These are phyloP conservation scores for Ascochyta pisi DNA, from an alignment of 2,329 filamentous ascomycete genomes.

Conservation along the genomic window DNA sequence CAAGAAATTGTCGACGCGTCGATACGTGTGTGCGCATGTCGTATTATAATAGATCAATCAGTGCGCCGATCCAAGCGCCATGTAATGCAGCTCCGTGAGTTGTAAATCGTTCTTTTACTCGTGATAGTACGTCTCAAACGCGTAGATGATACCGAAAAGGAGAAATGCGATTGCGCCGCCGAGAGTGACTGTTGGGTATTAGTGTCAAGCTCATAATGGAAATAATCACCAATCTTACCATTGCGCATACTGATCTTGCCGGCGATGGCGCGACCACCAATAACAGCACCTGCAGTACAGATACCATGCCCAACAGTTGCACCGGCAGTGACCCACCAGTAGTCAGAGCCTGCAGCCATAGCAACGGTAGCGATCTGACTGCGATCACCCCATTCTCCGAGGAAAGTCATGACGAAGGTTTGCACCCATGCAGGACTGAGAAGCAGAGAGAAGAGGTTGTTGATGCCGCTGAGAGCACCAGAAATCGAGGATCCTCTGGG, in stretches of 20 bases:
- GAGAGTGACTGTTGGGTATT: slow-evolving; percentile 73
- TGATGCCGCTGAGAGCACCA: slow-evolving; percentile 68
- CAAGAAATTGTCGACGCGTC: slow-evolving; percentile 7
- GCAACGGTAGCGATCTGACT: slow-evolving; percentile 98
- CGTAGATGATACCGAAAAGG: slow-evolving; percentile 88
- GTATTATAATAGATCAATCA: slow-evolving; percentile 29
- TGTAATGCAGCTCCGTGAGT: slow-evolving; percentile 27
- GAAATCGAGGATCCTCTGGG: slow-evolving; percentile 61
- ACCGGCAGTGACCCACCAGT: slow-evolving; percentile 97
- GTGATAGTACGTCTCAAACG: slow-evolving; percentile 76
- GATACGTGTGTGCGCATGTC: slow-evolving; percentile 7
- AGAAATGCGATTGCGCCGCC: slow-evolving; percentile 91
- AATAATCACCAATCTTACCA: slow-evolving; percentile 67
- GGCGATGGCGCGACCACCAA: slow-evolving; percentile 91
- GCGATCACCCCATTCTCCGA: slow-evolving; percentile 97
- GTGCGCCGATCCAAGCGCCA: slow-evolving; percentile 26
- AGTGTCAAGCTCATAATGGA: slow-evolving; percentile 24
- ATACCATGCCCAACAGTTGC: slow-evolving; percentile 85
- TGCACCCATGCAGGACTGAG: slow-evolving; percentile 98
- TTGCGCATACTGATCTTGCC: slow-evolving; percentile 94
- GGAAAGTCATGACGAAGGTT: slow-evolving; percentile 98
- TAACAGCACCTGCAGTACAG: slow-evolving; percentile 89
- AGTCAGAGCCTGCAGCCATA: slow-evolving; percentile 97
- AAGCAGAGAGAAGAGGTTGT: slow-evolving; percentile 85
- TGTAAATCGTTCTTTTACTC: slow-evolving; percentile 31